Conservation (phyloP, 2,329 filamentous ascomycete genomes). For the Clonostachys byssicola region DNA sequence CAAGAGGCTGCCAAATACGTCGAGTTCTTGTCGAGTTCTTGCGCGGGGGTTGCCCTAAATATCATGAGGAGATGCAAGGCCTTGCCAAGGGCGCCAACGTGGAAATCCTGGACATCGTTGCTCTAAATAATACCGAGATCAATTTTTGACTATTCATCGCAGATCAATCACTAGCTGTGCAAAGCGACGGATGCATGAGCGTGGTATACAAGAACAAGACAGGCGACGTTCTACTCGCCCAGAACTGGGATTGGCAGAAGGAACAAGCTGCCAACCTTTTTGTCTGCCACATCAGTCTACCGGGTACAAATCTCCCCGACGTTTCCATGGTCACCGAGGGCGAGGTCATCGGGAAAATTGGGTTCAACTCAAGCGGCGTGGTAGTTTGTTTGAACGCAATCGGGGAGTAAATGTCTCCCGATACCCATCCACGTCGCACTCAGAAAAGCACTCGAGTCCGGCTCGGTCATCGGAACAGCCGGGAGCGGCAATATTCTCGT, state of each 20-base stretch:
- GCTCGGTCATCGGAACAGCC: conserved; percentile 15
- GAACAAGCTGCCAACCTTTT: conserved; percentile 47
- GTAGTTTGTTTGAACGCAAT: conserved; percentile 61
- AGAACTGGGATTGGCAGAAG: conserved; percentile 63
- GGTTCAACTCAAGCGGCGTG: conserved; percentile 54
- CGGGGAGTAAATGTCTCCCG: conserved; percentile 44
- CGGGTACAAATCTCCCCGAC: conserved; percentile 27
- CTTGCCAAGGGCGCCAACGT: conserved; percentile 45
- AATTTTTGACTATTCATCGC: conserved; percentile 45
- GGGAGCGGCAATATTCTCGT: too few relatives aligned
- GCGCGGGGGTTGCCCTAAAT: conserved; percentile 3
- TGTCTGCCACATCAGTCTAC: conserved; percentile 36
- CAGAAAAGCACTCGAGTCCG: conserved; percentile 47
- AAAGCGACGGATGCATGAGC: conserved; percentile 51
- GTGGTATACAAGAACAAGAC: conserved; percentile 34
- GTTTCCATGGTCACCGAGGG: conserved; percentile 55
- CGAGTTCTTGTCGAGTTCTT: conserved; percentile 5
- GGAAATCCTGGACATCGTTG: conserved; percentile 45
- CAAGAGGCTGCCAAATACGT: background rate
- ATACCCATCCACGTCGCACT: conserved; percentile 58
- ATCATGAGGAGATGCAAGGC: conserved; percentile 37
- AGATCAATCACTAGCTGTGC: conserved; percentile 3
- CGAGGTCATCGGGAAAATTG: conserved; percentile 62
- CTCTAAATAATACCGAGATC: conserved; percentile 55
- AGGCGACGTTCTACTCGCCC: conserved; percentile 32